Evolutionary conservation across 805 yeast genomes (phyloP).

Genomic region (Hanseniaspora thailandica): DNA sequence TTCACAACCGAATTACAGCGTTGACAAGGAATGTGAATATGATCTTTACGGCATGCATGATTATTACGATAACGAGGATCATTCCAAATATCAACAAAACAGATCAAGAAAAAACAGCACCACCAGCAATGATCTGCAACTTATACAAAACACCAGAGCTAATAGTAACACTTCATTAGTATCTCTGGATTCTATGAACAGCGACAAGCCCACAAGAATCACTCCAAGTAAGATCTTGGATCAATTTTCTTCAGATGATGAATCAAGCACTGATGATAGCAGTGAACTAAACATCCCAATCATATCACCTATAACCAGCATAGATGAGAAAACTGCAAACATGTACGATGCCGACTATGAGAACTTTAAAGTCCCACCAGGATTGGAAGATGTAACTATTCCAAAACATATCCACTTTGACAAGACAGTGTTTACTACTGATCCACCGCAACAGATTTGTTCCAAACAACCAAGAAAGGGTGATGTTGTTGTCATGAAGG

Average conservation of each 20-base stretch:
- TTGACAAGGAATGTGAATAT: constrained; percentile 14
- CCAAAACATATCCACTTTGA: constrained; percentile 67
- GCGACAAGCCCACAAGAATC: not conserved
- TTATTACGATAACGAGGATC: constrained; percentile 13
- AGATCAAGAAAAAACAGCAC: not conserved
- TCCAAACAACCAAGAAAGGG: constrained; percentile 70
- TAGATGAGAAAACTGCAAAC: not conserved
- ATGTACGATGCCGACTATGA: not conserved
- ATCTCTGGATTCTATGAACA: not conserved
- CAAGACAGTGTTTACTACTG: constrained; percentile 58
- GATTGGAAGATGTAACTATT: constrained; percentile 31
- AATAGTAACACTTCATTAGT: not conserved
- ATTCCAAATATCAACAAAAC: not conserved
- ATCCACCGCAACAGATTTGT: constrained; percentile 87
- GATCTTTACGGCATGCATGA: constrained; percentile 13
- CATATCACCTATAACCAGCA: constrained; percentile 10
- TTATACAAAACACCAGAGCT: not conserved
- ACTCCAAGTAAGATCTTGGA: not conserved
- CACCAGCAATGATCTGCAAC: not conserved
- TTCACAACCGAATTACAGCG: constrained; percentile 20
- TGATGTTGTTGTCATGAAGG: constrained; percentile 54
- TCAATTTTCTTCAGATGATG: not conserved
- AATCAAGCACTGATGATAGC: not conserved
- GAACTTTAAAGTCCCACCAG: constrained; percentile 25
- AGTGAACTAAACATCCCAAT: not conserved